Conservation (phyloP, 371 early-diverging fungal species). For the Saksenaea vasiformis region DNA sequence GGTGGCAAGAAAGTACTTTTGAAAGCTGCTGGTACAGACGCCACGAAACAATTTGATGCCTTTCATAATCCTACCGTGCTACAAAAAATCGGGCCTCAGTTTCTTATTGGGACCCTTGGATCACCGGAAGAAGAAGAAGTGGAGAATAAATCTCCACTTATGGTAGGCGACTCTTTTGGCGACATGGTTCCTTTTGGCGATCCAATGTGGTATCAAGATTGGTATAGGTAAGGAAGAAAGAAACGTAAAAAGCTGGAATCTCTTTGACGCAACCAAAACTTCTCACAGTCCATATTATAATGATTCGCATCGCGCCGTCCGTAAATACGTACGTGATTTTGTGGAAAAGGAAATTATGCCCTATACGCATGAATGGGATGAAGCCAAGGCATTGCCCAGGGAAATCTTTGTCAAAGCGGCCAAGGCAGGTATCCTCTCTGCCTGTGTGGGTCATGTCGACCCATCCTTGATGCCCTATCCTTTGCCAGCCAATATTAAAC, state of each 20-base stretch:
- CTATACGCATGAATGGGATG: constrained; percentile 84
- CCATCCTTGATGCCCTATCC: constrained; percentile 28
- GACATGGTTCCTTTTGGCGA: constrained; percentile 84
- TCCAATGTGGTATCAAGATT: constrained; percentile 84
- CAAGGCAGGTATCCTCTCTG: constrained; percentile 70
- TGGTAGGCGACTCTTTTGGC: constrained; percentile 57
- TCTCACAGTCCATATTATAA: constrained; percentile 69
- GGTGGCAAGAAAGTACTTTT: constrained; percentile 70
- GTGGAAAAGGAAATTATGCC: constrained; percentile 85
- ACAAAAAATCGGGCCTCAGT: constrained; percentile 57
- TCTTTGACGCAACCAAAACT: not conserved
- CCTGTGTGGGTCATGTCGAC: constrained; percentile 58
- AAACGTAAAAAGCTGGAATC: not conserved
- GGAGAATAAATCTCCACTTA: constrained; percentile 21
- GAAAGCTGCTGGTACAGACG: constrained; percentile 86
- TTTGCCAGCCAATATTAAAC: constrained; percentile 49
- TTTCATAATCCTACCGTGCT: constrained; percentile 74
- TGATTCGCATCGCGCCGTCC: constrained; percentile 73
- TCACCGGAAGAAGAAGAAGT: constrained; percentile 20
- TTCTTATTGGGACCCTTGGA: constrained; percentile 64
- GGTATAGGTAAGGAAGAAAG: constrained; percentile 40
- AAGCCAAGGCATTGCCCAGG: constrained; percentile 75
- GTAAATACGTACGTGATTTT: constrained; percentile 71
- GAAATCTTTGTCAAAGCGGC: constrained; percentile 72
- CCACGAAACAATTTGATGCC: constrained; percentile 85